Evolutionary conservation across 2,329 filamentous ascomycete genomes (phyloP).

Genomic region (Pseudocercospora pini-densiflorae): DNA sequence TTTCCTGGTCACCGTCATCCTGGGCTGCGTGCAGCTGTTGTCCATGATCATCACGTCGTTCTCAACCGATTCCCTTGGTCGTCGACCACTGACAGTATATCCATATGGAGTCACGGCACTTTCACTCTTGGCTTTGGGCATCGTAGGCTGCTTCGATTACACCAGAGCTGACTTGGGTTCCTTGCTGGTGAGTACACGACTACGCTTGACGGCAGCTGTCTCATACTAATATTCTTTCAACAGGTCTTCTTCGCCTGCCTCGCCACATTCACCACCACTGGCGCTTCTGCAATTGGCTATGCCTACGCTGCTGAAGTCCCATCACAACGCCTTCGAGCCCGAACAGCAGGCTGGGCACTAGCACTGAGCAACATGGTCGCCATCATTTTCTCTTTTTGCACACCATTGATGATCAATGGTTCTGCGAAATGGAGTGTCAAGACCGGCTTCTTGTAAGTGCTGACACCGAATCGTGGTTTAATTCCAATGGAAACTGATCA

Average conservation of each 20-base stretch:
- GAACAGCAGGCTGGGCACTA: constrained; percentile 47
- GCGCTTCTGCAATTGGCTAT: constrained; percentile 50
- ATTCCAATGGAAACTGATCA: not conserved
- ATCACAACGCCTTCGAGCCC: constrained; percentile 47
- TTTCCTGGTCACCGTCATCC: constrained; percentile 49
- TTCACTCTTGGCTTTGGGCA: constrained; percentile 43
- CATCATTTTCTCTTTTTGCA: constrained; percentile 53
- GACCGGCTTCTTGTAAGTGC: constrained; percentile 50
- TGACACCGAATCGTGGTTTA: not conserved
- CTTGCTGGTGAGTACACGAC: constrained; percentile 38
- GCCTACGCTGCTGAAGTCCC: constrained; percentile 50
- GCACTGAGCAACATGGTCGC: constrained; percentile 47
- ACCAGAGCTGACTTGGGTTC: constrained; percentile 41
- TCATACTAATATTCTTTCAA: too few relatives aligned
- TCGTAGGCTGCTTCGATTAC: constrained; percentile 49
- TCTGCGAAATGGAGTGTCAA: constrained; percentile 49
- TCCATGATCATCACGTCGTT: constrained; percentile 47
- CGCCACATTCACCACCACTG: constrained; percentile 49
- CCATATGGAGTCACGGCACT: constrained; percentile 45
- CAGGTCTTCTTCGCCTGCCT: constrained; percentile 47
- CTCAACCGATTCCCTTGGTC: constrained; percentile 37
- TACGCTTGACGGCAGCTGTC: not conserved
- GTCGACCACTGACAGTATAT: constrained; percentile 42
- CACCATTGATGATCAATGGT: constrained; percentile 52
- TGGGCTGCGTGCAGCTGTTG: constrained; percentile 48